A percentile compares a stretch with the other conserved stretches of the same genome.
Conservation (phyloP, 176 grass and related monocot genomes). For the Triticum monococcum region DNA sequence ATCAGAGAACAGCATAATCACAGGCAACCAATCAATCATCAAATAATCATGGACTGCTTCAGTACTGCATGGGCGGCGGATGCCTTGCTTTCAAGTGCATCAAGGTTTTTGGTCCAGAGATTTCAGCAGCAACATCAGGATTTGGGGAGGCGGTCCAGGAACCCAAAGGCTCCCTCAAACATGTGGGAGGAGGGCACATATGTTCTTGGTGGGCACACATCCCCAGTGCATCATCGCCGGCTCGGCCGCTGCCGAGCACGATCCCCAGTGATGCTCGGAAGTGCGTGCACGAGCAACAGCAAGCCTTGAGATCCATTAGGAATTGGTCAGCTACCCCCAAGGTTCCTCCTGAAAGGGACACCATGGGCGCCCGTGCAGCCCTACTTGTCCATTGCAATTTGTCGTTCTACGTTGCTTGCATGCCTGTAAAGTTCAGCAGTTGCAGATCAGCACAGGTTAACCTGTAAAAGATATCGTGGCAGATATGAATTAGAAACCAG, state of each 20-base stretch:
- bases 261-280: constrained; percentile 44
- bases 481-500: background rate
- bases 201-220: constrained; percentile 37
- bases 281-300: constrained; percentile 49
- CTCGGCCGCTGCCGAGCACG: background rate
- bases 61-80: background rate
- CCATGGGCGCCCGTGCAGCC: constrained; percentile 35
- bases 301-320: constrained; percentile 62
- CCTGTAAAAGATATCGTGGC: background rate
- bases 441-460: background rate
- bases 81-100: constrained; percentile 31
- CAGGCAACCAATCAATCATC: constrained; percentile 31
- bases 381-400: constrained; percentile 33
- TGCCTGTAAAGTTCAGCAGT: constrained; percentile 8
- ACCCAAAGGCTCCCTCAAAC: constrained; percentile 20
- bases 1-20: constrained; percentile 22
- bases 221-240: constrained; percentile 26
- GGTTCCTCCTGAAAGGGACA: constrained; percentile 56
- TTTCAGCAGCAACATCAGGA: constrained; percentile 35
- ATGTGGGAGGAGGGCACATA: constrained; percentile 19
- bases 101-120: constrained; percentile 29
- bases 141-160: constrained; percentile 42
- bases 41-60: constrained; percentile 34
- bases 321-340: constrained; percentile 35
- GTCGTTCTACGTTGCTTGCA: constrained; percentile 29